phyloP scores from a whole-genome alignment of 2,329 filamentous ascomycete species.

The Aspergillus piperis region DNA sequence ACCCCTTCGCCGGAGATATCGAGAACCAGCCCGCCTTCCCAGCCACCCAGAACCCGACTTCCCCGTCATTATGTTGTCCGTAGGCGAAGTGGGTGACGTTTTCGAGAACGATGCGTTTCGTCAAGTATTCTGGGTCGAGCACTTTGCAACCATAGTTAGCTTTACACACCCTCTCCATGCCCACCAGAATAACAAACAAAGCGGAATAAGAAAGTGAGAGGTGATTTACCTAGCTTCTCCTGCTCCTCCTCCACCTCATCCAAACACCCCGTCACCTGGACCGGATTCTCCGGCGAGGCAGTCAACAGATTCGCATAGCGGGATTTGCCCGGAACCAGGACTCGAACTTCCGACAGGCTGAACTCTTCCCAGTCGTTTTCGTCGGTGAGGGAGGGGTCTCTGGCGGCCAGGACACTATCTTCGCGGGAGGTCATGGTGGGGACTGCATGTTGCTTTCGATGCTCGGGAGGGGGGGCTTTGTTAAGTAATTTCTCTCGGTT shows the following conservation, averaged over 20 bases:
- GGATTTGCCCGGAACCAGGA: constrained; percentile 52
- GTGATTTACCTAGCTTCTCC: constrained; percentile 42
- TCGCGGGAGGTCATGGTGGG: constrained; percentile 46
- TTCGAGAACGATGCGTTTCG: constrained; percentile 49
- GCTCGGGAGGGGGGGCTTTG: not conserved
- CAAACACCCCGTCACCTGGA: constrained; percentile 57
- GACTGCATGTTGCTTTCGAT: constrained; percentile 32
- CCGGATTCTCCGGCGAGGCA: constrained; percentile 56
- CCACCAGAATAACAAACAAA: too few species aligned
- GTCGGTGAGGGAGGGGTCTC: constrained; percentile 47
- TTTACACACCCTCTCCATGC: too few species aligned
- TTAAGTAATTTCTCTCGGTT: too few species aligned
- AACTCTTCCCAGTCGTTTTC: constrained; percentile 64
- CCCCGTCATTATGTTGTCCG: constrained; percentile 56
- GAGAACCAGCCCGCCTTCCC: constrained; percentile 65
- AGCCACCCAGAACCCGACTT: constrained; percentile 61
- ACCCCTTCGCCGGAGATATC: constrained; percentile 56
- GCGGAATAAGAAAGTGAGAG: not conserved
- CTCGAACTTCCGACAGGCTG: constrained; percentile 56
- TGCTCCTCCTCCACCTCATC: constrained; percentile 49
- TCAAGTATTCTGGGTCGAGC: constrained; percentile 41
- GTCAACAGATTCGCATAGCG: constrained; percentile 57
- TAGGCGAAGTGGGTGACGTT: constrained; percentile 53
- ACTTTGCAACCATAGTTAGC: too few species aligned
- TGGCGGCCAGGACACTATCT: constrained; percentile 48